phyloP scores from a whole-genome alignment of 805 yeast genomes.

The Saturnispora gosingensis region DNA sequence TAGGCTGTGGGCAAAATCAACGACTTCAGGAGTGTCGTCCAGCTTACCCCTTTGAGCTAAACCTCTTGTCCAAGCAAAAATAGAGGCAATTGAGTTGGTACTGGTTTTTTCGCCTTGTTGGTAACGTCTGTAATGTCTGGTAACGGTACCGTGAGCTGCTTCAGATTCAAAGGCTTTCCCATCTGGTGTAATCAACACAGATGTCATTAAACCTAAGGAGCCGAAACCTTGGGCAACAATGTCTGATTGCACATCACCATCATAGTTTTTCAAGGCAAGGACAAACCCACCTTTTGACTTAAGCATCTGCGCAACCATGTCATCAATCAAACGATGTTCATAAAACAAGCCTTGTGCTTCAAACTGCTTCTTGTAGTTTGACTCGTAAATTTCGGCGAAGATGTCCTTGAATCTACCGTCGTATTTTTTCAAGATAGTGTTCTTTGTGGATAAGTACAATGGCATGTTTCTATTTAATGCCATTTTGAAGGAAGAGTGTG shows the following conservation, averaged over 20 bases:
- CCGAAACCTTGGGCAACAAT: slow-evolving; percentile 86
- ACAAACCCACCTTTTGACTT: slow-evolving; percentile 78
- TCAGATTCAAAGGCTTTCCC: slow-evolving; percentile 81
- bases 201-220: slow-evolving; percentile 76
- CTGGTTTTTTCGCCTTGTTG: slow-evolving; percentile 79
- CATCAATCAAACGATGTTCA: slow-evolving; percentile 77
- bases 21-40: slow-evolving; percentile 63
- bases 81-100: slow-evolving; percentile 78
- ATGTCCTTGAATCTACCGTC: slow-evolving; percentile 80
- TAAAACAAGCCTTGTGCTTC: slow-evolving; percentile 57
- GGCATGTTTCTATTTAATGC: slow-evolving; percentile 58
- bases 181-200: slow-evolving; percentile 74
- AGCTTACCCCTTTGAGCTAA: slow-evolving; percentile 71
- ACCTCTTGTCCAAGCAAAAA: slow-evolving; percentile 84
- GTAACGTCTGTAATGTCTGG: slow-evolving; percentile 76
- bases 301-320: slow-evolving; percentile 84
- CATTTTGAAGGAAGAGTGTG: slow-evolving; percentile 69
- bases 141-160: slow-evolving; percentile 84
- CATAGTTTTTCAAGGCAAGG: slow-evolving; percentile 75
- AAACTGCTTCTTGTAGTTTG: slow-evolving; percentile 45
- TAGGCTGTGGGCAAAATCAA: slow-evolving; percentile 52
- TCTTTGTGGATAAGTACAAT: slow-evolving; percentile 64
- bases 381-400: slow-evolving; percentile 57
- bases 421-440: slow-evolving; percentile 72
- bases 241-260: slow-evolving; percentile 81